phyloP scores from a whole-genome alignment of 495 filamentous ascomycete genomes.

The Tuber calosporum region DNA sequence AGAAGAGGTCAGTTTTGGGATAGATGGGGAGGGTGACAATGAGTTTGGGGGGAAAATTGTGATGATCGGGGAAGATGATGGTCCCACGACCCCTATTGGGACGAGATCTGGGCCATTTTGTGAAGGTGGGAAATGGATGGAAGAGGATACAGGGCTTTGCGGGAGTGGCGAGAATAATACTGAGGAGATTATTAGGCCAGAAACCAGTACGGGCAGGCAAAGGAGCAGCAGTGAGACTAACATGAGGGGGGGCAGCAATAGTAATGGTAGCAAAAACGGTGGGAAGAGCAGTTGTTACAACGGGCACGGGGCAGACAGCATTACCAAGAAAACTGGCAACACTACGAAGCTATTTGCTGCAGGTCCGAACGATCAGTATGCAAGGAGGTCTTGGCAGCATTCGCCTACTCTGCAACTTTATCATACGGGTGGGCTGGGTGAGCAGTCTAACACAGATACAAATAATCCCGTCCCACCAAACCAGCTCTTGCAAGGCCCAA shows the following conservation, averaged over 20 bases:
- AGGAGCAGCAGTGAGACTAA: not conserved
- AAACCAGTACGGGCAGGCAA: not conserved
- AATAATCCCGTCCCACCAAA: not conserved
- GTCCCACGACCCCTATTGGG: not conserved
- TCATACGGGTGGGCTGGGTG: not conserved
- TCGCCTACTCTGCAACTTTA: constrained; percentile 12
- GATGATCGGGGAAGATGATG: not conserved
- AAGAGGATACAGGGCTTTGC: not conserved
- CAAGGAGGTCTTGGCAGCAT: constrained; percentile 35
- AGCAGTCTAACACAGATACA: not conserved
- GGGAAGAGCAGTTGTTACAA: not conserved
- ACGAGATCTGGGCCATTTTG: not conserved
- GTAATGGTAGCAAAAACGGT: not conserved
- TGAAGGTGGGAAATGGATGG: not conserved
- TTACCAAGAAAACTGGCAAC: not conserved
- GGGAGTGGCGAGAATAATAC: not conserved
- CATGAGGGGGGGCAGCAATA: not conserved
- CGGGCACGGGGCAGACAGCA: not conserved
- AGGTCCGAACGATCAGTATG: constrained; percentile 40
- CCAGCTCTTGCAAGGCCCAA: not conserved
- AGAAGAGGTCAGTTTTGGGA: constrained; percentile 28
- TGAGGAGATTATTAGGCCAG: not conserved
- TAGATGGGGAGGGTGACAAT: constrained; percentile 13
- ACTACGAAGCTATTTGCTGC: constrained; percentile 18
- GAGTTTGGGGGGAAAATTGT: not conserved